Evolutionary conservation across 106 monocot genomes (phyloP).

Genomic region (Ottelia alismoides): DNA sequence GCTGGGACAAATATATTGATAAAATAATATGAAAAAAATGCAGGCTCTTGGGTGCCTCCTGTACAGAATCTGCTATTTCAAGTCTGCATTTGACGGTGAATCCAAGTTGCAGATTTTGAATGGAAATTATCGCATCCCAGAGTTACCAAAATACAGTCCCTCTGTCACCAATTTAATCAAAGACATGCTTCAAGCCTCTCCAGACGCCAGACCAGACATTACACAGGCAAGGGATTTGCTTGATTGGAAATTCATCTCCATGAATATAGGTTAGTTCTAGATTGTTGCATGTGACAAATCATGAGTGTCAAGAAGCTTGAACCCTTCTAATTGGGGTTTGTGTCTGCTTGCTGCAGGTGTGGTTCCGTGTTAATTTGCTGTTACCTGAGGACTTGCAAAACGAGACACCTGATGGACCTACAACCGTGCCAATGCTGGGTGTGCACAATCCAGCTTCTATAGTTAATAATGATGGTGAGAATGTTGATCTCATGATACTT

Average conservation of each 20-base stretch:
- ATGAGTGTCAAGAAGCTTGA: background rate
- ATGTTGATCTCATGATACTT: background rate
- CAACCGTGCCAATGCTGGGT: slow-evolving; percentile 10
- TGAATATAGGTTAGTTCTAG: slow-evolving; percentile 74
- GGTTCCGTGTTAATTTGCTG: slow-evolving; percentile 83
- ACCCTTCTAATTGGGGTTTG: slow-evolving; percentile 1
- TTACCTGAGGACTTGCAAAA: slow-evolving; percentile 68
- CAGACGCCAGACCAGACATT: slow-evolving; percentile 86
- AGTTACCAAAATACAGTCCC: slow-evolving; percentile 62
- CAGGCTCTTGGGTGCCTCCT: slow-evolving; percentile 93
- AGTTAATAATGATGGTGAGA: slow-evolving; percentile 42
- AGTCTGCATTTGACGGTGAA: slow-evolving; percentile 91
- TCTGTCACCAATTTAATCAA: slow-evolving; percentile 54
- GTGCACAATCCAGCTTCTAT: slow-evolving; percentile 6
- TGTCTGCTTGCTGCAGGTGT: slow-evolving; percentile 36
- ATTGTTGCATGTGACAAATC: slow-evolving; percentile 33
- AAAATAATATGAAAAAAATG: no score
- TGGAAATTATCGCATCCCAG: slow-evolving; percentile 87
- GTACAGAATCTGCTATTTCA: slow-evolving; percentile 85
- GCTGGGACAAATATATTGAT: no score
- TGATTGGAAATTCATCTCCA: slow-evolving; percentile 92
- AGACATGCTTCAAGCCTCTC: slow-evolving; percentile 80
- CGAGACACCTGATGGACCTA: slow-evolving; percentile 48
- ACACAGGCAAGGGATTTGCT: slow-evolving; percentile 98
- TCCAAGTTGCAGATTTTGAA: slow-evolving; percentile 90